Evolutionary conservation across 257 asterid genomes (phyloP).

Genomic region (Plantago ovata): DNA sequence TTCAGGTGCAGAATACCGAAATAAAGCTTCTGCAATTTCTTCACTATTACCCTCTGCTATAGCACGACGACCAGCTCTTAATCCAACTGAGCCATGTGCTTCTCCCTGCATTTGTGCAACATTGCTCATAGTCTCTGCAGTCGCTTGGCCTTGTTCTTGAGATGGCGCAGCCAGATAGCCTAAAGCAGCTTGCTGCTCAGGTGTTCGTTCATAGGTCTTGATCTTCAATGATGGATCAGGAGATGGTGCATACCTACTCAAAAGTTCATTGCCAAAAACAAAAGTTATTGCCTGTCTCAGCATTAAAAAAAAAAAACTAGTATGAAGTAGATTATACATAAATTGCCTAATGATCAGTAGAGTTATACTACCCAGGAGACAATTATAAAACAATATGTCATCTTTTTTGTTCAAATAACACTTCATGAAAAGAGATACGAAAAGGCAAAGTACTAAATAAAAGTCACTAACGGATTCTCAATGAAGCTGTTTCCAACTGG

Average conservation of each 20-base stretch:
- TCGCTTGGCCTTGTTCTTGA: conserved; percentile 38
- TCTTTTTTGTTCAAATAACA: background rate
- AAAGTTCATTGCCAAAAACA: conserved; percentile 2
- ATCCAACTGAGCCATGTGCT: conserved; percentile 95
- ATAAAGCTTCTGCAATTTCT: conserved; percentile 77
- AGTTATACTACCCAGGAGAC: background rate
- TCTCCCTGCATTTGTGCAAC: conserved; percentile 37
- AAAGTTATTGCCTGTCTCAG: background rate
- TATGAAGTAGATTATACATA: background rate
- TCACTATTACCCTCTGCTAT: conserved; percentile 88
- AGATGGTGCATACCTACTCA: conserved; percentile 78
- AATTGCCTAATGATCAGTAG: background rate
- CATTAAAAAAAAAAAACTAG: too few relatives aligned
- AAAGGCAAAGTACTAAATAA: background rate
- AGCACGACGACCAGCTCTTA: conserved; percentile 76
- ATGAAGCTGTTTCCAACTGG: conserved; percentile 98
- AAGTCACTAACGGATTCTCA: conserved; percentile 88
- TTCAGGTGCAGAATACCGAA: conserved; percentile 91
- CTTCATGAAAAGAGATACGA: background rate
- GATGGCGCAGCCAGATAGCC: conserved; percentile 69
- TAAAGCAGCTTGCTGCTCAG: conserved; percentile 73
- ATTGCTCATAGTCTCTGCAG: conserved; percentile 24
- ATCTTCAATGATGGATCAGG: conserved; percentile 73
- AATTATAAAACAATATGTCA: background rate
- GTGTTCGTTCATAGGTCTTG: conserved; percentile 80